phyloP scores from a whole-genome alignment of 2,329 filamentous ascomycete genomes.

The Cladosporium sp. region DNA sequence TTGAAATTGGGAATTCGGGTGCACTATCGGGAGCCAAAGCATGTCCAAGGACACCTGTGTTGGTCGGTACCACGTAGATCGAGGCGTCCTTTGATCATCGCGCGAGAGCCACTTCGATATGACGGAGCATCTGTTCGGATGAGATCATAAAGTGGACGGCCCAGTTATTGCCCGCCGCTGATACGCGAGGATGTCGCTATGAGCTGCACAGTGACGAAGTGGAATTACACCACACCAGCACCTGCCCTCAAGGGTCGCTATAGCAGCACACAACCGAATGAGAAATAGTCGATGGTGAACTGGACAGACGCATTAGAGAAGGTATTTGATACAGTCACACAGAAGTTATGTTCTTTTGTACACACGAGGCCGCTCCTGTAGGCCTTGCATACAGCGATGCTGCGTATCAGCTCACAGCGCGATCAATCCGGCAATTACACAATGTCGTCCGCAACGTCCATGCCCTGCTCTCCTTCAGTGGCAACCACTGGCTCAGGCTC shows the following conservation, averaged over 20 bases:
- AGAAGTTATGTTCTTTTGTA: background rate
- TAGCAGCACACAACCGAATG: background rate
- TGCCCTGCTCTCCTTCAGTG: constrained; percentile 25
- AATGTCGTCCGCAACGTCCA: constrained; percentile 35
- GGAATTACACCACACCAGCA: no score
- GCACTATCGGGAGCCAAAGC: no score
- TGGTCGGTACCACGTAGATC: background rate
- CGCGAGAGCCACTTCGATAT: background rate
- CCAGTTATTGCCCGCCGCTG: no score
- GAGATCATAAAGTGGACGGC: no score
- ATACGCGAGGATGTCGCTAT: no score
- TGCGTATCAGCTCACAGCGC: background rate
- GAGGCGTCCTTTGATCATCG: background rate
- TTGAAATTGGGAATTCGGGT: background rate
- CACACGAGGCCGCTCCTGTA: background rate
- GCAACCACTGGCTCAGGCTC: constrained; percentile 24
- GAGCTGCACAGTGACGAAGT: no score
- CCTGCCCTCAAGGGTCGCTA: background rate
- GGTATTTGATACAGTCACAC: background rate
- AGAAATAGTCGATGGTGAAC: background rate
- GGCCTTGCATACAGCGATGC: background rate
- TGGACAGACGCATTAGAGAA: background rate
- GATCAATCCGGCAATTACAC: background rate
- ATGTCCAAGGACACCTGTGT: background rate
- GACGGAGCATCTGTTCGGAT: background rate